These are phyloP conservation scores for Mycena citricolor DNA, from an alignment of 1,284 basidiomycete species.

Conservation along the genomic window DNA sequence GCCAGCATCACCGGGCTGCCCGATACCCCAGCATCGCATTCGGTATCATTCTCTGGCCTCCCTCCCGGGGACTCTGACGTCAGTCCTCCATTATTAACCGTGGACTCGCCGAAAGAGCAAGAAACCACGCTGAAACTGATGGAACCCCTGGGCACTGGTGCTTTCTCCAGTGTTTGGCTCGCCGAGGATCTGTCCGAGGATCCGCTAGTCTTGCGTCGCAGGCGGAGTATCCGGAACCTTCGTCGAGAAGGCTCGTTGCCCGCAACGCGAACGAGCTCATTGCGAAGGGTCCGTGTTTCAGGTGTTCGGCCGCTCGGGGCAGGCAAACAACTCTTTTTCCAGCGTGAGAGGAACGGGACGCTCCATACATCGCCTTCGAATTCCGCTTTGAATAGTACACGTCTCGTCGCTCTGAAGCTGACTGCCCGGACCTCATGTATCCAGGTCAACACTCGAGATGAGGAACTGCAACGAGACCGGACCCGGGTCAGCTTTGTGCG, in stretches of 20 bases:
- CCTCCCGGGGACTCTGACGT: constrained; percentile 16
- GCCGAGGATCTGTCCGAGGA: constrained; percentile 51
- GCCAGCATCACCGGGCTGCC: constrained; percentile 17
- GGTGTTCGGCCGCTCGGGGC: constrained; percentile 21
- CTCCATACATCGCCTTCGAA: constrained; percentile 3
- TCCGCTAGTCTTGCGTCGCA: constrained; percentile 44
- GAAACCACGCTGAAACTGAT: constrained; percentile 43
- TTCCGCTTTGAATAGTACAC: constrained; percentile 6
- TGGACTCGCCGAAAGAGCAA: constrained; percentile 7
- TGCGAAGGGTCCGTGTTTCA: constrained; percentile 19
- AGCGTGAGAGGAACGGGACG: constrained; percentile 11
- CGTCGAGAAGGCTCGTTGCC: constrained; percentile 21
- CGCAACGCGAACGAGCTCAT: constrained; percentile 19
- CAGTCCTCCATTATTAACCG: constrained; percentile 11
- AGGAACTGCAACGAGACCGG: constrained; percentile 49
- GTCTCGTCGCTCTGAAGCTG: constrained; percentile 83
- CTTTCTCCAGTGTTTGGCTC: constrained; percentile 79
- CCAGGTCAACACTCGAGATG: constrained; percentile 20
- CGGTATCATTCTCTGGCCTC: constrained; percentile 15
- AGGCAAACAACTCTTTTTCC: constrained; percentile 12
- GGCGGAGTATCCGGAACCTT: constrained; percentile 36
- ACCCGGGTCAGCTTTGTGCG: constrained; percentile 83
- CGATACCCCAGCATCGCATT: constrained; percentile 9
- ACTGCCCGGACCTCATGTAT: constrained; percentile 57
- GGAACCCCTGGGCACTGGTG: constrained; percentile 65